These are phyloP conservation scores for Salvia splendens DNA, from an alignment of 257 asterid genomes.

Conservation along the genomic window DNA sequence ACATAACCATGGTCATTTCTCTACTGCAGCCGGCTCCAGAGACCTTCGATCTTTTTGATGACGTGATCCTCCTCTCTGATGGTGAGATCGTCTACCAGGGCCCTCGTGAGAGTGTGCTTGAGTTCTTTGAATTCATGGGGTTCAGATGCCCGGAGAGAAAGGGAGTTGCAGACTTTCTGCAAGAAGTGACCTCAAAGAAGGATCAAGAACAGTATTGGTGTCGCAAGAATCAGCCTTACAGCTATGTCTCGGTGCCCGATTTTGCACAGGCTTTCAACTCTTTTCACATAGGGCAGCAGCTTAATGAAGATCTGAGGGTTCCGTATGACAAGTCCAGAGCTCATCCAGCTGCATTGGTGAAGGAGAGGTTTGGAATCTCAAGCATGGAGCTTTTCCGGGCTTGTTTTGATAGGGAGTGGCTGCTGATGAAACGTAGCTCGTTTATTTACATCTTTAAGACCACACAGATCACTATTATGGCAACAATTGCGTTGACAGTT, in stretches of 20 bases:
- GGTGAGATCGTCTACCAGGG: slow-evolving; percentile 81
- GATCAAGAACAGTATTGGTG: slow-evolving; percentile 84
- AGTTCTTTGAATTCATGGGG: slow-evolving; percentile 65
- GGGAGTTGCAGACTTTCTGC: slow-evolving; percentile 80
- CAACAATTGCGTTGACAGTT: slow-evolving; percentile 62
- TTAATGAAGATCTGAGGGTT: slow-evolving; percentile 49
- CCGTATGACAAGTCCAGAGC: slow-evolving; percentile 61
- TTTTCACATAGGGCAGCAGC: slow-evolving; percentile 54
- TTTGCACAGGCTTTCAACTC: slow-evolving; percentile 58
- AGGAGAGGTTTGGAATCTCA: slow-evolving; percentile 69
- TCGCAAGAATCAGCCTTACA: slow-evolving; percentile 51
- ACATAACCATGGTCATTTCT: slow-evolving; percentile 75
- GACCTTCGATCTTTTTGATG: slow-evolving; percentile 72
- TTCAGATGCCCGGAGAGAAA: slow-evolving; percentile 86
- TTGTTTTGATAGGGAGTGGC: slow-evolving; percentile 71
- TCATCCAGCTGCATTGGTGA: slow-evolving; percentile 84
- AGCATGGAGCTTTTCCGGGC: slow-evolving; percentile 71
- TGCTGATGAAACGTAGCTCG: slow-evolving; percentile 68
- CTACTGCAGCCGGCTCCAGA: slow-evolving; percentile 91
- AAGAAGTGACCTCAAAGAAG: slow-evolving; percentile 81
- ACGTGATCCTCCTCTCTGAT: slow-evolving; percentile 74
- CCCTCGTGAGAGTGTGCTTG: slow-evolving; percentile 66
- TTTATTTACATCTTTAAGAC: slow-evolving; percentile 77
- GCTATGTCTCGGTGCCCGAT: slow-evolving; percentile 54
- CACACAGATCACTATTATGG: slow-evolving; percentile 73